phyloP scores from a whole-genome alignment of 371 early-diverging fungal species.

The Batkoa obscura region DNA sequence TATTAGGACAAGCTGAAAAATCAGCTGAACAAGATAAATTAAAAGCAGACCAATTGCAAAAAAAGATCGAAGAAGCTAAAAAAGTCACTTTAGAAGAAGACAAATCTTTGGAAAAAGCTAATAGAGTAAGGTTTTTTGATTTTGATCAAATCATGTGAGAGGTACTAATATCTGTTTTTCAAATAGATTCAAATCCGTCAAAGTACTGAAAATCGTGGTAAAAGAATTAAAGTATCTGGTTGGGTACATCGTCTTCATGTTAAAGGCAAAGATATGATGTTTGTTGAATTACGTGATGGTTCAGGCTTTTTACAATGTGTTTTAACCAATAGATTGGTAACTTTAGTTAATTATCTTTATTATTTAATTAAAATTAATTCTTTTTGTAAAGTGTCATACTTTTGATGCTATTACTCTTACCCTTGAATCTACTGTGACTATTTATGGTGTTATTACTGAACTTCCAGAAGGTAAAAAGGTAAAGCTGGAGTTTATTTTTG shows the following conservation, averaged over 20 bases:
- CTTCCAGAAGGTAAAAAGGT: slow-evolving; percentile 86
- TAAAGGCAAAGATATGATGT: slow-evolving; percentile 94
- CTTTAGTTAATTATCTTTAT: slow-evolving; percentile 7
- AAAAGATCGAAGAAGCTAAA: slow-evolving; percentile 69
- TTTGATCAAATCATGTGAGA: neutral
- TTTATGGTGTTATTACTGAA: slow-evolving; percentile 71
- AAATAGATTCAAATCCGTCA: slow-evolving; percentile 64
- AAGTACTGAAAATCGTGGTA: slow-evolving; percentile 38
- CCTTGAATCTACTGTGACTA: slow-evolving; percentile 73
- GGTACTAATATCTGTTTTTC: neutral
- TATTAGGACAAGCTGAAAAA: slow-evolving; percentile 40
- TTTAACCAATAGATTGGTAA: slow-evolving; percentile 64
- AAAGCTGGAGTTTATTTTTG: slow-evolving; percentile 8
- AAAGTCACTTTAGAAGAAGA: slow-evolving; percentile 57
- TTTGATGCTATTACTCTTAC: slow-evolving; percentile 86
- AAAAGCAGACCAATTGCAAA: slow-evolving; percentile 49
- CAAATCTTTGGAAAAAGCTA: slow-evolving; percentile 48
- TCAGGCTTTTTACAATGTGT: slow-evolving; percentile 88
- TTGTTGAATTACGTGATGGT: slow-evolving; percentile 87
- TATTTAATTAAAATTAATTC: neutral
- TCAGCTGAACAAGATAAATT: slow-evolving; percentile 43
- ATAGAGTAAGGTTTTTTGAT: slow-evolving; percentile 23
- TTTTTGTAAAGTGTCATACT: slow-evolving; percentile 68
- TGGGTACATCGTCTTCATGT: slow-evolving; percentile 94
- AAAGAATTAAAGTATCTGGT: slow-evolving; percentile 76